These are phyloP conservation scores for Prinsepia uniflora DNA, from an alignment of 306 rosid species.

Conservation along the genomic window DNA sequence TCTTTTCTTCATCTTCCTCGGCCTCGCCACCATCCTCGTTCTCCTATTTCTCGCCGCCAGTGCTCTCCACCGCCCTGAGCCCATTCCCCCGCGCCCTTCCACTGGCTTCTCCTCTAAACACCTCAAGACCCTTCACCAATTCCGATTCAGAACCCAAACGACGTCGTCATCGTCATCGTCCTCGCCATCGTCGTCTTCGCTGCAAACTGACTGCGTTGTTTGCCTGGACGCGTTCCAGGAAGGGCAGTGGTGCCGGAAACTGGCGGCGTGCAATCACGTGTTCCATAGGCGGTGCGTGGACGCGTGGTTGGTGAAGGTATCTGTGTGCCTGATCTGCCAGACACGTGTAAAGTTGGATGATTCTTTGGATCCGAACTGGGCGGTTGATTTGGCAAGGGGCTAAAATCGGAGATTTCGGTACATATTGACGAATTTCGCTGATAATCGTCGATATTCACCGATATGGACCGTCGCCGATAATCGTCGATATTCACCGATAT, in stretches of 20 bases:
- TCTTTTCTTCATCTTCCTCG: slow-evolving; percentile 68
- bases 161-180: background rate
- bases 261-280: slow-evolving; percentile 56
- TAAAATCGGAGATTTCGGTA: too few species aligned
- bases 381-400: slow-evolving; percentile 1
- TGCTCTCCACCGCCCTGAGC: slow-evolving; percentile 55
- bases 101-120: slow-evolving; percentile 36
- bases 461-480: too few species aligned
- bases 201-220: slow-evolving; percentile 55
- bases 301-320: slow-evolving; percentile 66
- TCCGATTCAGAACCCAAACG: slow-evolving; percentile 37
- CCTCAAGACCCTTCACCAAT: slow-evolving; percentile 52
- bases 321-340: slow-evolving; percentile 78
- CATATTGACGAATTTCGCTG: too few species aligned
- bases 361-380: background rate
- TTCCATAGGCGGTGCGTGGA: slow-evolving; percentile 74
- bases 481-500: too few species aligned
- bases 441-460: too few species aligned
- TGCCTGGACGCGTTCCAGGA: slow-evolving; percentile 61
- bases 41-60: slow-evolving; percentile 51
- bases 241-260: slow-evolving; percentile 74
- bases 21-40: slow-evolving; percentile 70
- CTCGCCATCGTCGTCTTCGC: slow-evolving; percentile 1
- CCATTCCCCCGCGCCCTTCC: slow-evolving; percentile 22
- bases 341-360: slow-evolving; percentile 48